Evolutionary conservation across 2,329 filamentous ascomycete species (phyloP).

Genomic region (Acrodontium crateriforme): DNA sequence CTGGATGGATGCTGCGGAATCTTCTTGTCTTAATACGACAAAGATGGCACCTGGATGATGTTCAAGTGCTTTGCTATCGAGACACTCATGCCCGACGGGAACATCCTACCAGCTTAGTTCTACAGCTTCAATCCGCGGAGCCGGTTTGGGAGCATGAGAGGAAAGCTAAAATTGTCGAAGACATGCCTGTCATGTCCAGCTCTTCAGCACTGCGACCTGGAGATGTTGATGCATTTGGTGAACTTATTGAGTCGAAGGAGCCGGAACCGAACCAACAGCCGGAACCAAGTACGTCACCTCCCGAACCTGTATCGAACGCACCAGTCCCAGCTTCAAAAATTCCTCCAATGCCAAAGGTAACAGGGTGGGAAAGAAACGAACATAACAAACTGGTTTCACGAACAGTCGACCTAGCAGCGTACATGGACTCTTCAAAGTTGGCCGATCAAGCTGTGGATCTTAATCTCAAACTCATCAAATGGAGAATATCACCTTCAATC

Average conservation of each 20-base stretch:
- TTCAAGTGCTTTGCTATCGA: conserved; percentile 80
- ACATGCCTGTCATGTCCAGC: conserved; percentile 12
- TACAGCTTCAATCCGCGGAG: conserved; percentile 48
- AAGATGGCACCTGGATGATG: conserved; percentile 60
- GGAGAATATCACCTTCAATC: conserved; percentile 81
- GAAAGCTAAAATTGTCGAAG: conserved; percentile 10
- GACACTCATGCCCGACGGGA: conserved; percentile 68
- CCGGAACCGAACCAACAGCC: conserved; percentile 3
- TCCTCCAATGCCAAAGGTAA: conserved; percentile 56
- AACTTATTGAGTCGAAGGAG: conserved; percentile 15
- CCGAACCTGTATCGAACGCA: conserved; percentile 11
- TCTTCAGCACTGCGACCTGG: conserved; percentile 16
- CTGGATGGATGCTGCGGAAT: conserved; percentile 88
- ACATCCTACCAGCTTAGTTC: conserved; percentile 65
- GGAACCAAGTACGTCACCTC: conserved; percentile 7
- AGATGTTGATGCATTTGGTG: conserved; percentile 19
- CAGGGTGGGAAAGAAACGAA: conserved; percentile 83
- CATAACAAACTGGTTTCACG: conserved; percentile 65
- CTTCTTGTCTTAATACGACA: conserved; percentile 72
- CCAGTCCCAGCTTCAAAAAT: conserved; percentile 20
- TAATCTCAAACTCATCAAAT: conserved; percentile 97
- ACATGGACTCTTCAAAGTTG: conserved; percentile 78
- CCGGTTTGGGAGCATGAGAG: too few relatives aligned
- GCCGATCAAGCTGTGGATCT: conserved; percentile 92
- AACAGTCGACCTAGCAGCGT: conserved; percentile 71